Percentiles rank a stretch among this genome's conserved stretches.
These are phyloP conservation scores for Helicostylum pulchrum DNA, from an alignment of 192 early-diverging fungal genomes.

Conservation along the genomic window DNA sequence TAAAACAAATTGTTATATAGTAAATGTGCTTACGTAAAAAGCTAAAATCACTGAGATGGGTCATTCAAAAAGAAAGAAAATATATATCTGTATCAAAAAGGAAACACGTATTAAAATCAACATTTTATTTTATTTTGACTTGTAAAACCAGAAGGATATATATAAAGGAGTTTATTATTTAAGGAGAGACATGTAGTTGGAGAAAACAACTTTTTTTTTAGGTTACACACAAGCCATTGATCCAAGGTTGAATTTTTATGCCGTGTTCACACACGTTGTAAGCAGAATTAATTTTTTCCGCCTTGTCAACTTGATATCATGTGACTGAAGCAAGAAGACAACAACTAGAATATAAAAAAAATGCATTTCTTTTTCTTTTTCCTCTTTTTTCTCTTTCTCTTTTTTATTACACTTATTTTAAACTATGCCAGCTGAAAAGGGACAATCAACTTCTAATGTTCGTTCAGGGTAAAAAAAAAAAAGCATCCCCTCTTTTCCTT, in stretches of 20 bases:
- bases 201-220: background rate
- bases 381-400: background rate
- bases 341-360: background rate
- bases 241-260: too few species aligned
- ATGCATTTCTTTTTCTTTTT: background rate
- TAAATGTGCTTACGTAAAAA: slow-evolving; percentile 33
- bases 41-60: slow-evolving; percentile 40
- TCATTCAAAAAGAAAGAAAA: slow-evolving; percentile 22
- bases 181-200: background rate
- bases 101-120: background rate
- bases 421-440: slow-evolving; percentile 12
- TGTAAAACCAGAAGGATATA: background rate
- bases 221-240: too few species aligned
- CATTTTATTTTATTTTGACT: background rate
- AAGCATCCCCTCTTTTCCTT: background rate
- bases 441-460: slow-evolving; percentile 29
- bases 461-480: slow-evolving; percentile 27
- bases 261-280: background rate
- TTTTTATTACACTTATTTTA: background rate
- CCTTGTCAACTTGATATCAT: background rate
- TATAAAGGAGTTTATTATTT: background rate
- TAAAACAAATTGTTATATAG: background rate
- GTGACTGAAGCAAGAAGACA: background rate
- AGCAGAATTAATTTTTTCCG: background rate
- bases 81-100: background rate